A percentile compares a stretch with the other conserved stretches of the same genome.
Evolutionary conservation across 2,329 filamentous ascomycete species (phyloP).

Genomic region (Aspergillus piperis): DNA sequence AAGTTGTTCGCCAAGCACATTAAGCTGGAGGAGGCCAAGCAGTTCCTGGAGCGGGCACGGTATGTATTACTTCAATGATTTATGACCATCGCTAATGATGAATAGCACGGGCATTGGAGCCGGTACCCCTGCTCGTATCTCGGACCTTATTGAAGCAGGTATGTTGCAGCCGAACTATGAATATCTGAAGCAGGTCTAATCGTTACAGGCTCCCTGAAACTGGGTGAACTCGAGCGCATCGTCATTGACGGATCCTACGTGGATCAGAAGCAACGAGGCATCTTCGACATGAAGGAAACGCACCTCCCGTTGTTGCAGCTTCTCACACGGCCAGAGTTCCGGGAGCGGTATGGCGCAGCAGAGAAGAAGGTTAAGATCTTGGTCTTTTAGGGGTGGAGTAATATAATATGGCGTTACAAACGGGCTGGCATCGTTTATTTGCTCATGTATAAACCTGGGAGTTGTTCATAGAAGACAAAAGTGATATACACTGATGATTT

Average conservation of each 20-base stretch:
- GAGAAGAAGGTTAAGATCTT: slow-evolving; percentile 55
- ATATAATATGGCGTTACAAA: not conserved
- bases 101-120: slow-evolving; percentile 79
- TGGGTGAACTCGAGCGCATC: slow-evolving; percentile 72
- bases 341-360: slow-evolving; percentile 63
- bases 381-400: slow-evolving; percentile 45
- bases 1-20: slow-evolving; percentile 99
- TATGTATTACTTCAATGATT: slow-evolving; percentile 29
- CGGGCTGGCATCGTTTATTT: not conserved
- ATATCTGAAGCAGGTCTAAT: not conserved
- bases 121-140: slow-evolving; percentile 81
- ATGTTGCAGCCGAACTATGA: slow-evolving; percentile 30
- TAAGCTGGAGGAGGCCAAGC: slow-evolving; percentile 83
- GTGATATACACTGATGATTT: not conserved
- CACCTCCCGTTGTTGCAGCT: slow-evolving; percentile 77
- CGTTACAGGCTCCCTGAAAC: slow-evolving; percentile 65
- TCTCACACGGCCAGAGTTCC: slow-evolving; percentile 70
- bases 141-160: slow-evolving; percentile 81
- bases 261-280: slow-evolving; percentile 88
- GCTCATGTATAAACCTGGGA: not conserved
- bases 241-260: slow-evolving; percentile 91
- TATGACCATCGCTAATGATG: slow-evolving; percentile 8
- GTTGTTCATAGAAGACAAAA: not conserved
- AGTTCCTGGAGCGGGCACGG: slow-evolving; percentile 67
- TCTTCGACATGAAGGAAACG: slow-evolving; percentile 94